A percentile compares a stretch with the other conserved stretches of the same genome.
phyloP scores from a whole-genome alignment of 2,329 filamentous ascomycete genomes.

The Venturiaceae sp. region DNA sequence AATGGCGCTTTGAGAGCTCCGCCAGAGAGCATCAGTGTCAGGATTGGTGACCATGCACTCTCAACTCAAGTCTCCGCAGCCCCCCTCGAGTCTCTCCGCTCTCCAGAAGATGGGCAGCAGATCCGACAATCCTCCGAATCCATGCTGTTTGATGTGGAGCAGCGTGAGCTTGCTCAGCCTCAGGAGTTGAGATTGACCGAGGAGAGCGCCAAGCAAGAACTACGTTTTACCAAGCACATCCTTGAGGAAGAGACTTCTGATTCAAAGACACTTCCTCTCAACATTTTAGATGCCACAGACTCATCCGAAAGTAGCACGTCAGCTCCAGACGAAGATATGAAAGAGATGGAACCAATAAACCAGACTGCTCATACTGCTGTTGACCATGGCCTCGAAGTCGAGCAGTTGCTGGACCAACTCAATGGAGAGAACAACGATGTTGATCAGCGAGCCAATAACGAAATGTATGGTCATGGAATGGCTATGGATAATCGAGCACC shows the following conservation, averaged over 20 bases:
- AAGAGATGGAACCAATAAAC: not conserved
- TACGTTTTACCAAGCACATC: not conserved
- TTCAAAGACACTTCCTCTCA: not conserved
- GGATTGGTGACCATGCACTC: conserved; percentile 25
- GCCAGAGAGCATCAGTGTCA: conserved; percentile 21
- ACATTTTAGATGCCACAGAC: not conserved
- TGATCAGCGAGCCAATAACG: not conserved
- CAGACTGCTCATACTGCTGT: not conserved
- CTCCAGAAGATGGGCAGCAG: not conserved
- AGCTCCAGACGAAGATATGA: not conserved
- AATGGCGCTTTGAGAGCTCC: not conserved
- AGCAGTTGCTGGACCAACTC: not conserved
- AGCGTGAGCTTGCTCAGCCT: conserved; percentile 7
- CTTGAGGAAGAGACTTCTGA: not conserved
- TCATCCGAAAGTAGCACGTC: not conserved
- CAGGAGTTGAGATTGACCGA: not conserved
- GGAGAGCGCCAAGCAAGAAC: not conserved
- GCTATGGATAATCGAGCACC: not conserved
- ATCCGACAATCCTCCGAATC: conserved; percentile 18
- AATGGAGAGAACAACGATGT: not conserved
- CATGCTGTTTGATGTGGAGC: conserved; percentile 24
- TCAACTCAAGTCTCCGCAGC: conserved; percentile 13
- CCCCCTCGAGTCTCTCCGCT: not conserved
- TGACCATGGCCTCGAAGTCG: not conserved
- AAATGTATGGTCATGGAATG: not conserved